Percentiles rank a stretch among this genome's conserved stretches.
Evolutionary conservation across 1,139 yeast species (phyloP).

Genomic region (Blastobotrys apis): DNA sequence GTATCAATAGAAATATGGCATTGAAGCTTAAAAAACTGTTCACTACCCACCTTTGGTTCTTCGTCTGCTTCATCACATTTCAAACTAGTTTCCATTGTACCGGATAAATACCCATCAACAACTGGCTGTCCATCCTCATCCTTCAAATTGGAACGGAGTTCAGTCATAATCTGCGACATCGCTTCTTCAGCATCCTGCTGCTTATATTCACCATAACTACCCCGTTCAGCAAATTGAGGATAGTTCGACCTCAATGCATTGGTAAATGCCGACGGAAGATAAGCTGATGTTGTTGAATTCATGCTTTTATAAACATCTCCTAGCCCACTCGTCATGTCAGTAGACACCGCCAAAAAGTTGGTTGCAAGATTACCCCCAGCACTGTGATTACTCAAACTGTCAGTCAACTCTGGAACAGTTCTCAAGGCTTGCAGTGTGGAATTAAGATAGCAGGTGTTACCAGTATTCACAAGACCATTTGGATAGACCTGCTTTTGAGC

Average conservation of each 20-base stretch:
- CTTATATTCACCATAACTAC: constrained; percentile 65
- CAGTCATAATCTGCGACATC: constrained; percentile 68
- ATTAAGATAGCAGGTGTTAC: constrained; percentile 93
- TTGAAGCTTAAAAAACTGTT: constrained; percentile 64
- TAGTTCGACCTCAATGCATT: constrained; percentile 42
- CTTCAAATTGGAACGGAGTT: constrained; percentile 39
- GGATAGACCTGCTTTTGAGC: constrained; percentile 45
- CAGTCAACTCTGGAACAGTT: constrained; percentile 56
- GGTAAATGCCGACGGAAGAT: constrained; percentile 58
- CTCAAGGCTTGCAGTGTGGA: constrained; percentile 80
- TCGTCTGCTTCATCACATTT: constrained; percentile 60
- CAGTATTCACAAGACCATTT: constrained; percentile 79
- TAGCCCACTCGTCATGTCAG: constrained; percentile 30
- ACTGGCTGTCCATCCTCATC: constrained; percentile 26
- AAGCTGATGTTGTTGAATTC: constrained; percentile 32
- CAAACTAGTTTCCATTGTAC: constrained; percentile 59
- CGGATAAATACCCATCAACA: constrained; percentile 56
- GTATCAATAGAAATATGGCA: constrained; percentile 87
- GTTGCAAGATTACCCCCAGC: constrained; percentile 15
- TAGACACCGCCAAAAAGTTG: not conserved
- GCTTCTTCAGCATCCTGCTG: constrained; percentile 99
- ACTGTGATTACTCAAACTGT: constrained; percentile 29
- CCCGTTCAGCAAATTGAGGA: constrained; percentile 84
- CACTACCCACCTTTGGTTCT: constrained; percentile 45
- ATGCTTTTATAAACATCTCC: constrained; percentile 34